Evolutionary conservation across 352 stramenopile genomes (phyloP).

Genomic region (Salisapilia sapeloensis): DNA sequence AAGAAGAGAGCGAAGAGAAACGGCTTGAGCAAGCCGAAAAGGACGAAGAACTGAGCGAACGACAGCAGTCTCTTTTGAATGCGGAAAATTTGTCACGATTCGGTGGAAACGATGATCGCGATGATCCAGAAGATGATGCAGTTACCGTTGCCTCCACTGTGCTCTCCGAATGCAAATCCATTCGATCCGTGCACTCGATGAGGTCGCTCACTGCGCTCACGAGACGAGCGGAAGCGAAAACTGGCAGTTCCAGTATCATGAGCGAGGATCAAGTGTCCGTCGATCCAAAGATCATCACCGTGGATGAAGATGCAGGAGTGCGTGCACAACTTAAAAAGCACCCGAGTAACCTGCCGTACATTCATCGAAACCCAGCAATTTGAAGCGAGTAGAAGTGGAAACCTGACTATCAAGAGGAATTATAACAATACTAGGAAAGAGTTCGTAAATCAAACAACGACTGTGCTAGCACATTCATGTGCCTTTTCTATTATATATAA

Average conservation of each 20-base stretch:
- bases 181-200: conserved; percentile 71
- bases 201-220: conserved; percentile 60
- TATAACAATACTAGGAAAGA: no score
- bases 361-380: conserved; percentile 88
- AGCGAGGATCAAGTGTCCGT: no score
- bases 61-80: conserved; percentile 14
- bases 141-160: conserved; percentile 53
- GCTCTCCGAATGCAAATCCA: conserved; percentile 77
- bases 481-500: no score
- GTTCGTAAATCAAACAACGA: no score
- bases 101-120: conserved; percentile 4
- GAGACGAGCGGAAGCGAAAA: conserved; percentile 52
- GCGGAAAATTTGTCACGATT: conserved; percentile 35
- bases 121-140: conserved; percentile 36
- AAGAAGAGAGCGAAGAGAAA: conserved; percentile 66
- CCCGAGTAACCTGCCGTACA: conserved; percentile 86
- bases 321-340: conserved; percentile 81
- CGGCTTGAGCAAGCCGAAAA: conserved; percentile 68
- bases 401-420: no score
- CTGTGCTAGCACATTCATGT: no score
- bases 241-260: conserved; percentile 18
- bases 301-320: conserved; percentile 78
- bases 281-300: conserved; percentile 76
- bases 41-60: conserved; percentile 35
- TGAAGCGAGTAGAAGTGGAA: no score